A percentile compares a stretch with the other conserved stretches of the same genome.
Conservation (phyloP, 306 rosid species). For the Ormosia emarginata region DNA sequence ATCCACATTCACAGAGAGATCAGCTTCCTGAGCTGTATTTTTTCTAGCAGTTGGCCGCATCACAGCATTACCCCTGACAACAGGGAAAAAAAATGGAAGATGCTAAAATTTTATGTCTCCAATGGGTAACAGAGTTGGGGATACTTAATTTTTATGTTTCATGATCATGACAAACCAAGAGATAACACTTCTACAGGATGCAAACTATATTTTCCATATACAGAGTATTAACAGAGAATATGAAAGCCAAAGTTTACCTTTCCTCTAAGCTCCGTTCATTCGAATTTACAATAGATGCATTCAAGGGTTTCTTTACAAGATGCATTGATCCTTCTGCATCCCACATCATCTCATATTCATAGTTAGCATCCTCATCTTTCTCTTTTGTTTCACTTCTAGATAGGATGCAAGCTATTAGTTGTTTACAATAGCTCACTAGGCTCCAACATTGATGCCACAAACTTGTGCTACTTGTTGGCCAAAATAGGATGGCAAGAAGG, state of each 20-base stretch:
- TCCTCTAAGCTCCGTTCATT: constrained; percentile 48
- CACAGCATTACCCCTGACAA: constrained; percentile 67
- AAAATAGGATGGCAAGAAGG: constrained; percentile 59
- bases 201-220: not conserved
- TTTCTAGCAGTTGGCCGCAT: constrained; percentile 69
- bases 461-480: constrained; percentile 63
- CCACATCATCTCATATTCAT: constrained; percentile 84
- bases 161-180: not conserved
- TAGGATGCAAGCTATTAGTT: constrained; percentile 34
- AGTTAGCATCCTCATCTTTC: constrained; percentile 68
- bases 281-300: constrained; percentile 29
- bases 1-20: constrained; percentile 46
- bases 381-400: constrained; percentile 52
- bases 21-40: constrained; percentile 41
- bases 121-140: not conserved
- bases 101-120: not conserved
- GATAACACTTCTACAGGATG: not conserved
- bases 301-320: constrained; percentile 66
- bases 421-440: constrained; percentile 31
- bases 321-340: constrained; percentile 85
- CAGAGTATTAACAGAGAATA: not conserved
- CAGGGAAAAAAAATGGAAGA: not conserved
- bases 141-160: not conserved
- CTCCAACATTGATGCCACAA: constrained; percentile 44
- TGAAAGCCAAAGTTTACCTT: constrained; percentile 46